Evolutionary conservation across 2,329 filamentous ascomycete species (phyloP).

Genomic region (Epicoccum sorghinum): DNA sequence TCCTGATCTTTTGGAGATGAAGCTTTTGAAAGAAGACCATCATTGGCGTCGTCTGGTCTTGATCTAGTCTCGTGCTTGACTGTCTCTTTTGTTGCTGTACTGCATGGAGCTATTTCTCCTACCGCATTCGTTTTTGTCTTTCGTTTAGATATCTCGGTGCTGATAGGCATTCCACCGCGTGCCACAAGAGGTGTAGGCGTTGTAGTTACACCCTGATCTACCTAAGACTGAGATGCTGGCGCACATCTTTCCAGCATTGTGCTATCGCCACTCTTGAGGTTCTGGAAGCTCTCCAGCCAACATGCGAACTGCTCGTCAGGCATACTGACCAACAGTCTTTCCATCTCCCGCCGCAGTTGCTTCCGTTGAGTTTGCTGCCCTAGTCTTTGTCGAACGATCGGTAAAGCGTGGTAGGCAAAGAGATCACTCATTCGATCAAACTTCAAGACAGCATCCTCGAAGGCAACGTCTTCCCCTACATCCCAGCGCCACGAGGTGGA

Average conservation of each 20-base stretch:
- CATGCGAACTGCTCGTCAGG: conserved; percentile 10
- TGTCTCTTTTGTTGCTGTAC: no score
- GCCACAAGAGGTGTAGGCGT: neutral
- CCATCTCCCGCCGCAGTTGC: conserved; percentile 20
- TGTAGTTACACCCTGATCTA: neutral
- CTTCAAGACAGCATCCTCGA: neutral
- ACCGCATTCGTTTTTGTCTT: neutral
- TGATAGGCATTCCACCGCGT: neutral
- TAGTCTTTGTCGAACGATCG: conserved; percentile 19
- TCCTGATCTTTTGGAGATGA: no score
- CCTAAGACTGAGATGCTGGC: neutral
- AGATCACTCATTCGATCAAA: conserved; percentile 29
- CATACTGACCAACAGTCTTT: conserved; percentile 16
- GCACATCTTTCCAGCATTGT: conserved; percentile 20
- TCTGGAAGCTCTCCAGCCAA: conserved; percentile 27
- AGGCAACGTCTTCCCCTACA: conserved; percentile 14
- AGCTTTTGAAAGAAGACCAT: no score
- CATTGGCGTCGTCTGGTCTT: no score
- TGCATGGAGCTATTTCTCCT: no score
- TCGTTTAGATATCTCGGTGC: neutral
- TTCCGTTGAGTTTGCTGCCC: conserved; percentile 16
- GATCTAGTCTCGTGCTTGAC: no score
- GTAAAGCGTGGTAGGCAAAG: conserved; percentile 35
- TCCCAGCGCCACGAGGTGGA: conserved; percentile 32
- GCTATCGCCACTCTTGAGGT: conserved; percentile 25